Conservation (phyloP, 2,329 filamentous ascomycete species). For the Nannizzia gypsea region DNA sequence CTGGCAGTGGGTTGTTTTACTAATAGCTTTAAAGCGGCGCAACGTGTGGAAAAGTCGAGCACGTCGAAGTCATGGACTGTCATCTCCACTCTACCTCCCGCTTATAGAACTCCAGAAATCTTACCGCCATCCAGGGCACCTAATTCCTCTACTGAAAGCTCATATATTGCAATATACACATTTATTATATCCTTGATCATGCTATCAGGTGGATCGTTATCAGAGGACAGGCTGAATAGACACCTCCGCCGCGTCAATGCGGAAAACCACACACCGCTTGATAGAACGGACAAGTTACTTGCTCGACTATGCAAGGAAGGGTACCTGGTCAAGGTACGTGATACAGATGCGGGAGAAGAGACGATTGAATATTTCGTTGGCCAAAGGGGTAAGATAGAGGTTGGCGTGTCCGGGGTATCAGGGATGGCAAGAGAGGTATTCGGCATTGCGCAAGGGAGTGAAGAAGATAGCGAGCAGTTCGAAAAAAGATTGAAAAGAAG, state of each 20-base stretch:
- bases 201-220: slow-evolving; percentile 59
- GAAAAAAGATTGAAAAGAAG: slow-evolving; percentile 50
- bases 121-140: slow-evolving; percentile 57
- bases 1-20: not conserved
- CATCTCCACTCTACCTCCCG: slow-evolving; percentile 55
- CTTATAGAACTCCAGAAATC: slow-evolving; percentile 56
- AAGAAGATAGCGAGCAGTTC: slow-evolving; percentile 38
- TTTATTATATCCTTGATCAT: slow-evolving; percentile 66
- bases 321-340: slow-evolving; percentile 65
- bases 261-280: slow-evolving; percentile 59
- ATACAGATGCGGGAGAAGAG: slow-evolving; percentile 60
- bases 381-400: slow-evolving; percentile 71
- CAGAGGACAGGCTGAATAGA: slow-evolving; percentile 66
- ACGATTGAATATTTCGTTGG: slow-evolving; percentile 73
- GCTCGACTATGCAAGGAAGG: slow-evolving; percentile 67
- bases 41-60: slow-evolving; percentile 34
- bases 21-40: slow-evolving; percentile 34
- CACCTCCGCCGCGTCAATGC: slow-evolving; percentile 65
- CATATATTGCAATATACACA: slow-evolving; percentile 71
- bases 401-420: slow-evolving; percentile 64
- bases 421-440: slow-evolving; percentile 53
- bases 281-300: slow-evolving; percentile 64
- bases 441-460: slow-evolving; percentile 24
- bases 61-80: slow-evolving; percentile 65
- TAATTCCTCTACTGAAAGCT: slow-evolving; percentile 56